Percentiles rank a stretch among this genome's conserved stretches.
phyloP scores from a whole-genome alignment of 257 asterid genomes.

The Marsdenia floribunda region DNA sequence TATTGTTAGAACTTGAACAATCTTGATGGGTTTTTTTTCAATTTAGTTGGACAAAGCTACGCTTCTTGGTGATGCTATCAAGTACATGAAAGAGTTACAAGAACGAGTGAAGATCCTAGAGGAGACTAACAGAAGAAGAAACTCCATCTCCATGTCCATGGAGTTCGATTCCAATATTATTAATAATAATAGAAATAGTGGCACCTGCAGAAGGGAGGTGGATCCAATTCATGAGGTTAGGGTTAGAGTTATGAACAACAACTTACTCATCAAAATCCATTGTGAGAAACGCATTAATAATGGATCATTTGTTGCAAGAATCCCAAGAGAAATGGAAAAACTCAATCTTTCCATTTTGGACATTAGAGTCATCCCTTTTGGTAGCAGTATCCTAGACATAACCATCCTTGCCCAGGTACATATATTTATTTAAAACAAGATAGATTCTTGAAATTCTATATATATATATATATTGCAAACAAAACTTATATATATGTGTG shows the following conservation, averaged over 20 bases:
- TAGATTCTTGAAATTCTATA: too few relatives aligned
- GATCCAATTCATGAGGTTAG: conserved; percentile 22
- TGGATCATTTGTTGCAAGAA: conserved; percentile 16
- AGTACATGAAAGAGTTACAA: conserved; percentile 39
- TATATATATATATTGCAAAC: too few relatives aligned
- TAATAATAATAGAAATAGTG: neutral
- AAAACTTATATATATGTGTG: too few relatives aligned
- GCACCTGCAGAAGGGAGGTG: neutral
- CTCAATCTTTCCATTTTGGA: conserved; percentile 38
- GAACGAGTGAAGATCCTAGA: conserved; percentile 38
- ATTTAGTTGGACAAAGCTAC: conserved; percentile 30
- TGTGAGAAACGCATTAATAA: conserved; percentile 35
- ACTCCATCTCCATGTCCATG: neutral
- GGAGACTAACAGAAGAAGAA: conserved; percentile 17
- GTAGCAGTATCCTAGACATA: conserved; percentile 35
- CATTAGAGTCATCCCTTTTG: conserved; percentile 52
- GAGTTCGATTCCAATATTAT: neutral
- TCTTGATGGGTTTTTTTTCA: neutral
- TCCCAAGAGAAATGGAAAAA: conserved; percentile 39
- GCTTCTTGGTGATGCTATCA: conserved; percentile 23
- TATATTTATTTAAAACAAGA: too few relatives aligned
- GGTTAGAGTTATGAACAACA: conserved; percentile 28
- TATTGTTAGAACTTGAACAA: too few relatives aligned
- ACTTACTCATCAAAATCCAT: conserved; percentile 38
- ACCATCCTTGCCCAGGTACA: conserved; percentile 52